Conservation (phyloP, 768 basidiomycete species). For the Leccinellum rugosiceps region DNA sequence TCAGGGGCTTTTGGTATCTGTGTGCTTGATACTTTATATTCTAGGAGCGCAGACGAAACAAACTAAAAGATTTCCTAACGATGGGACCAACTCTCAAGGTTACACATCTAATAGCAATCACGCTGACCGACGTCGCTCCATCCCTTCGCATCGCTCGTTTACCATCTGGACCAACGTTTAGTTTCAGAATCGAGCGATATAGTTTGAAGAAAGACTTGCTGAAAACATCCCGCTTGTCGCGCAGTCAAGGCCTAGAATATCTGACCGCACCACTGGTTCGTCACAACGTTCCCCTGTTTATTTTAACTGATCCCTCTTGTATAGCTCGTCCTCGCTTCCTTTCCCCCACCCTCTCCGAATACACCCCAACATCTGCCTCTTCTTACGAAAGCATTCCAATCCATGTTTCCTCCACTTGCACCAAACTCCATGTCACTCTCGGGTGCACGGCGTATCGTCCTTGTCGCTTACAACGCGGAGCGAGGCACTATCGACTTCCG, state of each 20-base stretch:
- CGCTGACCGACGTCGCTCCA: constrained; percentile 79
- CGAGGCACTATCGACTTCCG: constrained; percentile 87
- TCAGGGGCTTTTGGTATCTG: not conserved
- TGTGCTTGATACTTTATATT: constrained; percentile 15
- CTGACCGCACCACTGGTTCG: constrained; percentile 87
- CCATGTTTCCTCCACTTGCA: constrained; percentile 90
- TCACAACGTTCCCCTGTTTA: constrained; percentile 4
- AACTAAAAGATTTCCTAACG: constrained; percentile 89
- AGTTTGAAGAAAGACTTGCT: constrained; percentile 84
- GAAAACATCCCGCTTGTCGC: constrained; percentile 59
- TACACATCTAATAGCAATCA: constrained; percentile 90
- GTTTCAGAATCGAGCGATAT: constrained; percentile 90
- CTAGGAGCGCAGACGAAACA: constrained; percentile 88
- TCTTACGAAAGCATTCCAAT: constrained; percentile 94
- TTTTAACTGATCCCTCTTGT: not conserved
- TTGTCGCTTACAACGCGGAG: constrained; percentile 86
- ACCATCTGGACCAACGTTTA: constrained; percentile 89
- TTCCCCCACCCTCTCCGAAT: constrained; percentile 67
- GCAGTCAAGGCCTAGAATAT: constrained; percentile 84
- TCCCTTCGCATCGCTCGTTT: constrained; percentile 84
- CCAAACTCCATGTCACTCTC: constrained; percentile 77
- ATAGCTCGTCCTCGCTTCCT: constrained; percentile 86
- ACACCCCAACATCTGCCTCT: constrained; percentile 85
- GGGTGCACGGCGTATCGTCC: constrained; percentile 90
- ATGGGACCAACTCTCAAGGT: constrained; percentile 90